Evolutionary conservation across 495 filamentous ascomycete genomes (phyloP), one percentile per base, ranked within the genome.

Genomic region (Talaromyces liani): DNA sequence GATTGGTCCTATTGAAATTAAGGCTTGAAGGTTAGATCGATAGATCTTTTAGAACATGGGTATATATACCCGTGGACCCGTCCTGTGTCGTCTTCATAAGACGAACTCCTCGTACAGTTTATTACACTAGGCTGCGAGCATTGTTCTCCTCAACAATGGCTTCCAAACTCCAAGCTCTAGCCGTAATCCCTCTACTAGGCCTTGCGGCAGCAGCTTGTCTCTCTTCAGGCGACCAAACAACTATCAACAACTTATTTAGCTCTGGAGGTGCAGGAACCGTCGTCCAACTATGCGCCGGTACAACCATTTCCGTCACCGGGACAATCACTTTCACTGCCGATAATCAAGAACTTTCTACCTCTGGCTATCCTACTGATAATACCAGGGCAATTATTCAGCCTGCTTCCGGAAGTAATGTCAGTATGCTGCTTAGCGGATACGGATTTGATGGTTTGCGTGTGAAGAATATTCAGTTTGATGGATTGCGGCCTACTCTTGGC

Each of bases 331-430:
- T 68, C 45, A 68, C 66, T 14, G 66, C 66, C 6, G 60, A 56
- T 29, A 63, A 66, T 45, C 66, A 68, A 36, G 66, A 68, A 34
- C 20, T 68, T 10, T 68, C 66, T n/a, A 68, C 66, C 3, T 41
- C 61, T 56, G 64, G 64, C 41, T 66, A 68, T n/a, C 66, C 66
- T 18, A 68, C 64, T 8, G 66, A 54, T 24, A 12, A 36, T 25
- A 56, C 49, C 31, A 49, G 61, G 29, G 61, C 61, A 24, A 63
- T 51, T 3, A 63, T 63, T 22, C 31, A 56, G 25, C 29, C 61
- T 25, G 61, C 61, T 3, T 22, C 41, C 5, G 64, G 55, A 24
- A 68, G 64, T 31, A 58, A 18, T 60, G 60, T 62, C 8, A 63
- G 47, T 25, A 66, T 60, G n/a, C 58, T 66, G 16, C 63, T 65